Evolutionary conservation across 2,329 filamentous ascomycete species (phyloP), one percentile per base, ranked within the genome.

Genomic region (Seiridium unicorne): DNA sequence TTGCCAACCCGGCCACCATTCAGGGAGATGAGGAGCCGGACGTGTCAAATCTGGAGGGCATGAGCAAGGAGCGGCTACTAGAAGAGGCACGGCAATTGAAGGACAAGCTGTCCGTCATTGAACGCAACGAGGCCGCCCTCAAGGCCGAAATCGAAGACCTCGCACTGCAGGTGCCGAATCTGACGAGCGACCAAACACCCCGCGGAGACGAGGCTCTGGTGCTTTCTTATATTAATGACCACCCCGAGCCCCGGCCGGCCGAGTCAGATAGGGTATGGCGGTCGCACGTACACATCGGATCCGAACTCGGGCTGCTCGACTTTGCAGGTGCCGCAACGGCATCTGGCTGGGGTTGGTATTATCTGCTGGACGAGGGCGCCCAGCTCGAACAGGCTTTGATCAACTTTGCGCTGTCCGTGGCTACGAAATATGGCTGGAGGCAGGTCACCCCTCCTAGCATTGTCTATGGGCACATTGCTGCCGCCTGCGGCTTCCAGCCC

Each of bases 301-400:
- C 87, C 4, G 86, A 93, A 70, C 84, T 99, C n/a, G 88, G 89
- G 40, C 83, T 99, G n/a, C 81, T 99, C 56, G 94, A 99, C 77
- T 97, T 99, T 70, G 81, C 89, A 4, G 88, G 84, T 61, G 92
- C 93, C 4, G 89, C 89, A 2, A 87, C 85, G n/a, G 89, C 92
- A 1, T 91, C 89, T 3, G 95, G 95, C 44, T 99, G 94, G 94
- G 95, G 95, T 1, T 99, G 93, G 92, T 99, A 99, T 78, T 98
- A 93, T 76, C 86, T 99, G 9, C 81, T 92, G n/a, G 92, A 94
- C 71, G 93, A 96, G 70, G 95, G 88, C 7, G 93, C 93, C 0
- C 86, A 95, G 73, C 84, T 99, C n/a, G 95, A 99, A 76, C 94
- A 98, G 72, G 95, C 95, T 0, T 84, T 99, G 3, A 79, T 98